A percentile compares a stretch with the other conserved stretches of the same genome.
These are phyloP conservation scores for Meredithiella fracta DNA, from an alignment of 2,329 filamentous ascomycete genomes.

Conservation along the genomic window DNA sequence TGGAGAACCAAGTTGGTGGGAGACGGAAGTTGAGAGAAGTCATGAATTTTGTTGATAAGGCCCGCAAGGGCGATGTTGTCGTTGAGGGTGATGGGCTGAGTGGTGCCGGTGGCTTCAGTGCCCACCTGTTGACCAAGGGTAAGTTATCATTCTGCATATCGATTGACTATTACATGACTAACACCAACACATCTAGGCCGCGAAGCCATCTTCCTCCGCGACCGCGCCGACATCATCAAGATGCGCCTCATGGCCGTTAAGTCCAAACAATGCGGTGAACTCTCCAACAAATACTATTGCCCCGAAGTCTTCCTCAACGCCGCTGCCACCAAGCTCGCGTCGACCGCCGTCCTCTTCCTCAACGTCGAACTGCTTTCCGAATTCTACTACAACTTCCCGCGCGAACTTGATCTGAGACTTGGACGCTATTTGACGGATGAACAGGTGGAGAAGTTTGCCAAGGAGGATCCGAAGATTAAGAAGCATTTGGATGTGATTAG, in stretches of 20 bases:
- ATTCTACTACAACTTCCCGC: conserved; percentile 94
- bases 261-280: conserved; percentile 69
- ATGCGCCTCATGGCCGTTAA: conserved; percentile 79
- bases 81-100: conserved; percentile 70
- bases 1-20: conserved; percentile 67
- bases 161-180: background rate
- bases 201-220: conserved; percentile 84
- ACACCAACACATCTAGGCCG: conserved; percentile 42
- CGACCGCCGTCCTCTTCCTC: conserved; percentile 88
- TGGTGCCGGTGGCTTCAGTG: conserved; percentile 86
- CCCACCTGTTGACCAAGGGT: conserved; percentile 72
- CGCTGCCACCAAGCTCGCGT: conserved; percentile 83
- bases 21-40: conserved; percentile 78
- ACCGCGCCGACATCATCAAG: conserved; percentile 76
- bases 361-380: conserved; percentile 94
- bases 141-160: conserved; percentile 19
- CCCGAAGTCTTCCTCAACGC: conserved; percentile 97
- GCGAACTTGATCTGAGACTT: conserved; percentile 75
- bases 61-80: conserved; percentile 67
- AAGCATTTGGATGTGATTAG: conserved; percentile 82
- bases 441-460: conserved; percentile 77
- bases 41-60: conserved; percentile 77
- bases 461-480: conserved; percentile 80
- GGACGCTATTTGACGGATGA: conserved; percentile 62
- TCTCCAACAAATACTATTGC: conserved; percentile 89